Base-by-base conservation (phyloP, 2,329 filamentous ascomycete genomes). In the Aspergillus sergii region DNA sequence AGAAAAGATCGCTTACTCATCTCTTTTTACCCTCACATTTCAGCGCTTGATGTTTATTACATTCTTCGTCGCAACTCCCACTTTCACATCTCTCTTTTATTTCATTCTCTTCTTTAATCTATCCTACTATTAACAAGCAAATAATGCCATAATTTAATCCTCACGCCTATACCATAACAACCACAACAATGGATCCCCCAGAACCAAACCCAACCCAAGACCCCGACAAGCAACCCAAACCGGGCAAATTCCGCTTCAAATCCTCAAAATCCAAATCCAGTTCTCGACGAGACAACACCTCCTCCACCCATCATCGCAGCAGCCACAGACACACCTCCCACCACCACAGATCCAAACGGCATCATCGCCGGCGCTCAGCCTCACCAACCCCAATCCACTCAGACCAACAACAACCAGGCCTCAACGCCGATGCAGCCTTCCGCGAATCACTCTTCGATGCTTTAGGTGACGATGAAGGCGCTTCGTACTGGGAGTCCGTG, bases 371-470 rank as follows among this genome's bases (percentile, higher is more conserved):
- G 4, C 51, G 51, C 51, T 41, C 43, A 39, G 30, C 50, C 12
- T 32, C 61, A 6, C 60, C 54, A n/a, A 16, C 56, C 8, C 53
- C 59, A 9, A 30, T 50, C 12, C 39, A 54, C 41, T 26, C 46
- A 14, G 41, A 2, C 60, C 45, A 39, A 23, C 39, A 39, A 34
- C 57, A 53, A 51, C 39, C 4, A 39, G 11, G 60, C 51, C 50
- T 91, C 19, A 87, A 91, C 69, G 85, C 92, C 0, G 89, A 93
- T 46, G 83, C 85, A 0, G 93, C 94, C 0, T 99, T 99, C 76
- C 89, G 92, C 34, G 92, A 96, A 77, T 97, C 93, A 0, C 88
- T 99, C 6, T 98, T 98, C 80, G 95, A 99, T 77, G 95, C 95
- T 36, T 90, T 99, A 78, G 94, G 93, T 43, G 95, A 99, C 78